phyloP scores from a whole-genome alignment of 768 basidiomycete genomes.

The Phanerochaete carnosa region DNA sequence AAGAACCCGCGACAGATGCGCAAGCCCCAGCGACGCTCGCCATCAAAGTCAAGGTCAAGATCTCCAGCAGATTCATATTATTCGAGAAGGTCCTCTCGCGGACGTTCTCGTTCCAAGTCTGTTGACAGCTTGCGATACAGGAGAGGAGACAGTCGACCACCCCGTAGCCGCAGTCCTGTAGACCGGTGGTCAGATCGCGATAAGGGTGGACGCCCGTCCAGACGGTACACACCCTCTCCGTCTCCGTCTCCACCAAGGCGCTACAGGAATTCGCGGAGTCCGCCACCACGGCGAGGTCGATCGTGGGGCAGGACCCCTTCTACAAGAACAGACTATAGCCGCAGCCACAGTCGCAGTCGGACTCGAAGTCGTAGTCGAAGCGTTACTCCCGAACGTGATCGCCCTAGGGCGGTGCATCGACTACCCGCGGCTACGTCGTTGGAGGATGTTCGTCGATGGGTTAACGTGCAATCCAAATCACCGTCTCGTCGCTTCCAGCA shows the following conservation, averaged over 20 bases:
- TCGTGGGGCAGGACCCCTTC: constrained; percentile 46
- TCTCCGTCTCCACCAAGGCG: constrained; percentile 21
- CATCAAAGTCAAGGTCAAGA: constrained; percentile 49
- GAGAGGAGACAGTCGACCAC: constrained; percentile 45
- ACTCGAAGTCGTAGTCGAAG: constrained; percentile 24
- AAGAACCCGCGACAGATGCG: not conserved
- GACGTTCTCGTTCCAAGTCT: constrained; percentile 52
- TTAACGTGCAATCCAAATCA: not conserved
- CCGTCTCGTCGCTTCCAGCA: constrained; percentile 4
- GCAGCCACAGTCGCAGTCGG: constrained; percentile 30
- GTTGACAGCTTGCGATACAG: constrained; percentile 56
- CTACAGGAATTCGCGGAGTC: constrained; percentile 3
- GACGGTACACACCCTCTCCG: constrained; percentile 27
- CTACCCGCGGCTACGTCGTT: constrained; percentile 49
- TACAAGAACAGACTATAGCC: constrained; percentile 51
- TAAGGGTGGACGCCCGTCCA: constrained; percentile 29
- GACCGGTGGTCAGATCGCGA: constrained; percentile 30
- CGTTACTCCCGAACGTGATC: constrained; percentile 46
- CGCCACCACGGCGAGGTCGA: constrained; percentile 31
- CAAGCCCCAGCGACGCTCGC: constrained; percentile 24
- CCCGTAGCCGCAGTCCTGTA: constrained; percentile 46
- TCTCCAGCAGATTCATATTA: constrained; percentile 65
- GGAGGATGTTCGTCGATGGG: constrained; percentile 22
- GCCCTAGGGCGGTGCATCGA: constrained; percentile 58
- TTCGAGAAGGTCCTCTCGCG: constrained; percentile 60